phyloP scores from a whole-genome alignment of 2,329 filamentous ascomycete species.

The Fusarium nelsonii region DNA sequence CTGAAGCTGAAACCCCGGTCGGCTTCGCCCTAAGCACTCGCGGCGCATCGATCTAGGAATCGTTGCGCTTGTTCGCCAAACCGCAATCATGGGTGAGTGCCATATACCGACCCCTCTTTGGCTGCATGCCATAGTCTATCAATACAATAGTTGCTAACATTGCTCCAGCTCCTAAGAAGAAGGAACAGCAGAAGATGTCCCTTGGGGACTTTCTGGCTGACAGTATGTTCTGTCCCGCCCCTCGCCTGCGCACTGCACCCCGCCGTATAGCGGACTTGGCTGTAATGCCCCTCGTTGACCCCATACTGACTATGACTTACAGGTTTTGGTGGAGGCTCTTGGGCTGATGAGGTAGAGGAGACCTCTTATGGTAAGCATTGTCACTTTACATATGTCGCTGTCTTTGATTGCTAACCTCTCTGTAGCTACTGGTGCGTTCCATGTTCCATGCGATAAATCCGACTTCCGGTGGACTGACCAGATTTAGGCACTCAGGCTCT shows the following conservation, averaged over 20 bases:
- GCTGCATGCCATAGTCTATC: conserved; percentile 4
- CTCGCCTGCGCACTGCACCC: conserved; percentile 48
- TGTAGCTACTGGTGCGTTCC: conserved; percentile 54
- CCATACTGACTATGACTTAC: conserved; percentile 44
- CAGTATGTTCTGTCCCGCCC: conserved; percentile 69
- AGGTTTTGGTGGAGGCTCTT: conserved; percentile 78
- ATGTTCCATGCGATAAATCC: conserved; percentile 20
- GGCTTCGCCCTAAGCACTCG: conserved; percentile 49
- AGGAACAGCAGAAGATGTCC: conserved; percentile 96
- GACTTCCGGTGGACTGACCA: conserved; percentile 44
- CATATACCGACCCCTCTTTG: conserved; percentile 25
- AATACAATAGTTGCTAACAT: conserved; percentile 31
- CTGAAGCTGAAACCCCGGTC: conserved; percentile 49
- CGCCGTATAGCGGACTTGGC: conserved; percentile 39
- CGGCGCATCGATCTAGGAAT: conserved; percentile 57
- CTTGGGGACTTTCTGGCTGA: conserved; percentile 95
- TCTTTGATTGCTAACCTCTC: conserved; percentile 49
- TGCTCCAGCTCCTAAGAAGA: conserved; percentile 85
- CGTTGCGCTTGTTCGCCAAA: conserved; percentile 62
- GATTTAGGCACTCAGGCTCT: conserved; percentile 68
- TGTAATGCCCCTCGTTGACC: conserved; percentile 38
- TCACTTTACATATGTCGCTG: conserved; percentile 12
- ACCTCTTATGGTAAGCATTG: conserved; percentile 73
- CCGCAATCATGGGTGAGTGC: conserved; percentile 72
- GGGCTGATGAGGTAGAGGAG: conserved; percentile 99